These are phyloP conservation scores for Garcia nutans DNA, from an alignment of 345 rosid genomes.

Conservation along the genomic window DNA sequence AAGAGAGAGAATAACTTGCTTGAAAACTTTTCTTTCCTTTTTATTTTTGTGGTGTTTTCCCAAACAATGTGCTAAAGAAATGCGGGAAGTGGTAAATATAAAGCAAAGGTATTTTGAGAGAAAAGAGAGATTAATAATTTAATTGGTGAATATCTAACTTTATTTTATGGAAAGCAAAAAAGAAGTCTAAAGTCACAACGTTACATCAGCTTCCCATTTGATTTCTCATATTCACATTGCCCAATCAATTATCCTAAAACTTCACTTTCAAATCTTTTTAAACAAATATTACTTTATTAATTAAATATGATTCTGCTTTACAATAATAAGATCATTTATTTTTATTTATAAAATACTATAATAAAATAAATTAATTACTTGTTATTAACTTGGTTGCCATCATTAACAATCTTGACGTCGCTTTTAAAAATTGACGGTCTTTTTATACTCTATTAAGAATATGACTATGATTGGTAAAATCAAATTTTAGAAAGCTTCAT, in stretches of 20 bases:
- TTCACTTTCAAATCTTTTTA: slow-evolving; percentile 19
- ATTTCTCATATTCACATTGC: slow-evolving; percentile 4
- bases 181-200: slow-evolving; percentile 18
- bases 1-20: no score
- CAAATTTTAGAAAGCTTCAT: not conserved
- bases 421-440: not conserved
- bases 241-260: not conserved
- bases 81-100: not conserved
- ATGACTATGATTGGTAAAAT: not conserved
- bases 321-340: no score
- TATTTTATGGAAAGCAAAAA: slow-evolving; percentile 14
- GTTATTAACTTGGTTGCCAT: not conserved
- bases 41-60: no score
- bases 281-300: slow-evolving; percentile 9
- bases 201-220: slow-evolving; percentile 4
- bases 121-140: not conserved
- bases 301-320: slow-evolving; percentile 3
- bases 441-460: not conserved
- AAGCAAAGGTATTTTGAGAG: slow-evolving; percentile 5
- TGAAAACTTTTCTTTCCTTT: no score
- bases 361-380: no score
- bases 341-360: not conserved
- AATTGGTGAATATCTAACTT: slow-evolving; percentile 9
- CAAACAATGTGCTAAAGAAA: not conserved
- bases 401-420: not conserved